These are phyloP conservation scores for Staphylotrichum tortipilum DNA, from an alignment of 495 filamentous ascomycete species.

Conservation along the genomic window DNA sequence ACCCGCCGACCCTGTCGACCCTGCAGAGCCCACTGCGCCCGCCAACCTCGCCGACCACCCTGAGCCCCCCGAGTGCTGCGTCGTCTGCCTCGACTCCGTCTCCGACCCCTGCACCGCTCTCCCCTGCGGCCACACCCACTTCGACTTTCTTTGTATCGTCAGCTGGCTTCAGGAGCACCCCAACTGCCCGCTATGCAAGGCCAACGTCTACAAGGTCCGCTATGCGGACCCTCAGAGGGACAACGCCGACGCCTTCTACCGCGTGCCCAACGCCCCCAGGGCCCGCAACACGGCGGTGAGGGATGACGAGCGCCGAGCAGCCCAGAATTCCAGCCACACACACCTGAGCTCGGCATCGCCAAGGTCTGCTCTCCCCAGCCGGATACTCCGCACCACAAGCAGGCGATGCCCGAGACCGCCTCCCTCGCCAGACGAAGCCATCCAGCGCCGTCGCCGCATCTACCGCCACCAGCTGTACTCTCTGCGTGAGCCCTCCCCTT, in stretches of 20 bases:
- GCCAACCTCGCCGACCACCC: neutral
- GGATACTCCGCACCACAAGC: neutral
- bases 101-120: constrained; percentile 60
- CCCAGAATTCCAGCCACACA: neutral
- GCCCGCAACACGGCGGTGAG: neutral
- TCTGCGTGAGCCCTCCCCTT: constrained; percentile 42
- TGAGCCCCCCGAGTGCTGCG: constrained; percentile 38
- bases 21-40: neutral
- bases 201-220: constrained; percentile 56
- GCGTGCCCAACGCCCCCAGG: constrained; percentile 22
- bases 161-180: constrained; percentile 72
- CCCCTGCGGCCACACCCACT: constrained; percentile 71
- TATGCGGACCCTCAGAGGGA: constrained; percentile 53
- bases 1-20: no score
- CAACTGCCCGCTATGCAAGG: constrained; percentile 73
- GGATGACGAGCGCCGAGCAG: neutral
- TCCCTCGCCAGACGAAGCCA: constrained; percentile 41
- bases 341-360: neutral
- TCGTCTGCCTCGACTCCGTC: constrained; percentile 68
- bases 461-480: constrained; percentile 74
- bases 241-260: constrained; percentile 38
- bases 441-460: constrained; percentile 62
- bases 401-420: constrained; percentile 11
- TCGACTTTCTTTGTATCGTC: constrained; percentile 76
- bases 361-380: neutral